A percentile compares a stretch with the other conserved stretches of the same genome.
Evolutionary conservation across 2,329 filamentous ascomycete genomes (phyloP).

Genomic region (Diaporthe eres): DNA sequence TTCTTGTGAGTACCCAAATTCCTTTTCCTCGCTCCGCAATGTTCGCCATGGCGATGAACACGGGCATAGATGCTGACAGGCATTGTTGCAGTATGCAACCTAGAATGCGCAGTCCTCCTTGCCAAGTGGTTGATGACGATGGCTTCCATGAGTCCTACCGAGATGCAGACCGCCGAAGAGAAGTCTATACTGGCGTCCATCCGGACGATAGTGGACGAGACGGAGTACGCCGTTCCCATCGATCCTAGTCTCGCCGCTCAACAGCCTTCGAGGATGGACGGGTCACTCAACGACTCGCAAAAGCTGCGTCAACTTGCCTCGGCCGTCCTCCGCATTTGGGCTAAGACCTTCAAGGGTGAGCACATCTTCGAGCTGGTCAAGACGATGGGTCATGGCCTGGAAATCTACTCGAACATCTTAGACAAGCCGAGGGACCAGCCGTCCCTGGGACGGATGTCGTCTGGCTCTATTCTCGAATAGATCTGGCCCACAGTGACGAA

Average conservation of each 20-base stretch:
- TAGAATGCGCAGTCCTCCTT: slow-evolving; percentile 73
- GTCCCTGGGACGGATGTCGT: slow-evolving; percentile 54
- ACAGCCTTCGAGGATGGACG: slow-evolving; percentile 57
- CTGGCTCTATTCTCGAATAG: slow-evolving; percentile 35
- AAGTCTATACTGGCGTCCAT: slow-evolving; percentile 69
- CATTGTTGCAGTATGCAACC: slow-evolving; percentile 65
- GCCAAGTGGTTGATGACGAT: slow-evolving; percentile 74
- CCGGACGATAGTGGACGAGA: slow-evolving; percentile 72
- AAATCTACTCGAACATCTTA: slow-evolving; percentile 69
- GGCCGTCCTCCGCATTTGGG: slow-evolving; percentile 72
- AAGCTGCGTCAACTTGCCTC: slow-evolving; percentile 69
- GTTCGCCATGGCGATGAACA: background rate
- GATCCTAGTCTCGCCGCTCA: slow-evolving; percentile 67
- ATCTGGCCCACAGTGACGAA: background rate
- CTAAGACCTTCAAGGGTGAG: slow-evolving; percentile 72
- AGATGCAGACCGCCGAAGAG: slow-evolving; percentile 67
- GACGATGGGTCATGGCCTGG: slow-evolving; percentile 69
- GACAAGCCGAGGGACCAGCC: slow-evolving; percentile 68
- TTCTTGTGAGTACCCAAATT: slow-evolving; percentile 61
- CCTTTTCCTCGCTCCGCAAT: background rate
- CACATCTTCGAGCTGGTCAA: slow-evolving; percentile 74
- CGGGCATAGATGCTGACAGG: background rate
- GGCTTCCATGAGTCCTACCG: slow-evolving; percentile 63
- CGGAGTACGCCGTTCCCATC: slow-evolving; percentile 72
- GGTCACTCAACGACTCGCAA: slow-evolving; percentile 61